Percentiles rank a stretch among this genome's conserved stretches.
phyloP scores from a whole-genome alignment of 2,329 filamentous ascomycete species.

The Pestalotiopsis sp. region DNA sequence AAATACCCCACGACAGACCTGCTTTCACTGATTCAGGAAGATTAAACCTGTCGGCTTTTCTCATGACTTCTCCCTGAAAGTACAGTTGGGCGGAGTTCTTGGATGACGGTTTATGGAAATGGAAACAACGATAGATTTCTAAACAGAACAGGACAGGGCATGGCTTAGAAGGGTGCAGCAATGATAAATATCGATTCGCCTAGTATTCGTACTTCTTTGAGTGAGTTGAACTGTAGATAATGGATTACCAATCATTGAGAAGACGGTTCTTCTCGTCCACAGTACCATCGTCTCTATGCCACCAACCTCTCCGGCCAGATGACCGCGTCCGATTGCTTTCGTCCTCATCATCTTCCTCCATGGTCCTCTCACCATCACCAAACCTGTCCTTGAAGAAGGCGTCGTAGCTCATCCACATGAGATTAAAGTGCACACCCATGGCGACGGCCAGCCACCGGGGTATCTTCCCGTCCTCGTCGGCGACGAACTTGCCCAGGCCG shows the following conservation, averaged over 20 bases:
- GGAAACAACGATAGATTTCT: neutral
- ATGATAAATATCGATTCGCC: neutral
- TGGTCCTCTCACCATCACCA: slow-evolving; percentile 81
- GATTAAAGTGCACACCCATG: slow-evolving; percentile 45
- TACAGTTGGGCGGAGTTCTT: neutral
- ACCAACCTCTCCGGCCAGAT: neutral
- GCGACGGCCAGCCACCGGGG: slow-evolving; percentile 68
- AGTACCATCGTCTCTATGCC: neutral
- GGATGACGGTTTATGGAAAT: neutral
- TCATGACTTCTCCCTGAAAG: neutral
- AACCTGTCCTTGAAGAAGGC: slow-evolving; percentile 66
- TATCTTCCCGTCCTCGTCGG: slow-evolving; percentile 60
- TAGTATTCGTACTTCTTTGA: neutral
- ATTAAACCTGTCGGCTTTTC: neutral
- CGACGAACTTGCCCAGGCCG: slow-evolving; percentile 49
- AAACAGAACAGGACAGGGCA: neutral
- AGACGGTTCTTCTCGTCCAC: slow-evolving; percentile 26
- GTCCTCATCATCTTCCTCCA: slow-evolving; percentile 23
- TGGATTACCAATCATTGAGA: slow-evolving; percentile 29
- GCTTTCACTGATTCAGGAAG: slow-evolving; percentile 61
- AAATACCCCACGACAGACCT: slow-evolving; percentile 80
- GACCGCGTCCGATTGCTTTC: neutral
- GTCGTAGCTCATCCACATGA: slow-evolving; percentile 70
- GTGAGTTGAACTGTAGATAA: neutral
- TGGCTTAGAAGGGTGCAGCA: neutral